phyloP scores from a whole-genome alignment of 768 basidiomycete species.

The Pluteus cervinus region DNA sequence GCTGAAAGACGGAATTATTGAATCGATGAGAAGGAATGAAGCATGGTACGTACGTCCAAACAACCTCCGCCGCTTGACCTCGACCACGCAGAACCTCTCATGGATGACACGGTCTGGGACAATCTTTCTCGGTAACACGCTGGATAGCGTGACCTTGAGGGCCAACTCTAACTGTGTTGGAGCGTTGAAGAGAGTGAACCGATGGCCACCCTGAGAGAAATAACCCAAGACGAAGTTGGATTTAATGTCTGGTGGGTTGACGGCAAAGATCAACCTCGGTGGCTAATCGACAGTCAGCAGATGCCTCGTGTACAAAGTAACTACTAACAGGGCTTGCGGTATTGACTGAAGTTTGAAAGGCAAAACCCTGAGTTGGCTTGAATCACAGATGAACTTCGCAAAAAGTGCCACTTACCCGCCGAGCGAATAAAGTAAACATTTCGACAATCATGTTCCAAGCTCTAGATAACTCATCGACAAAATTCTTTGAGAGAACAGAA shows the following conservation, averaged over 20 bases:
- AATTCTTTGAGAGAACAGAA: too few species aligned
- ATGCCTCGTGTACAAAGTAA: conserved; percentile 1
- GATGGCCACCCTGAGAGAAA: conserved; percentile 56
- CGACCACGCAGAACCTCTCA: conserved; percentile 47
- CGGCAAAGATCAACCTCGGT: conserved; percentile 65
- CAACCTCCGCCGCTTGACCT: conserved; percentile 39
- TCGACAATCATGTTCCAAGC: conserved; percentile 55
- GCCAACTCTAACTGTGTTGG: conserved; percentile 35
- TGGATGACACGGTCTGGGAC: conserved; percentile 35
- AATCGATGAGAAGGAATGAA: conserved; percentile 1
- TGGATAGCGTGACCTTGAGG: conserved; percentile 32
- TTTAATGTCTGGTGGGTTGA: conserved; percentile 37
- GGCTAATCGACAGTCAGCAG: conserved; percentile 20
- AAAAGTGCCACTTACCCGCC: conserved; percentile 36
- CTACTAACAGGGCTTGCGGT: conserved; percentile 45
- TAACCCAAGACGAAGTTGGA: conserved; percentile 61
- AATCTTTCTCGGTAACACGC: conserved; percentile 28
- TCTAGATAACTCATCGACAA: conserved; percentile 33
- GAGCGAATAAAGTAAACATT: conserved; percentile 55
- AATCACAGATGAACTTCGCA: conserved; percentile 6
- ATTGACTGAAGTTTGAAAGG: conserved; percentile 61
- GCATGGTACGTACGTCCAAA: conserved; percentile 19
- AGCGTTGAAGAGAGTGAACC: conserved; percentile 42
- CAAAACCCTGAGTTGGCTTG: conserved; percentile 49
- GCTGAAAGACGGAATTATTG: conserved; percentile 3